phyloP scores from a whole-genome alignment of 495 filamentous ascomycete genomes.

The Hypoxylon subgilvum region DNA sequence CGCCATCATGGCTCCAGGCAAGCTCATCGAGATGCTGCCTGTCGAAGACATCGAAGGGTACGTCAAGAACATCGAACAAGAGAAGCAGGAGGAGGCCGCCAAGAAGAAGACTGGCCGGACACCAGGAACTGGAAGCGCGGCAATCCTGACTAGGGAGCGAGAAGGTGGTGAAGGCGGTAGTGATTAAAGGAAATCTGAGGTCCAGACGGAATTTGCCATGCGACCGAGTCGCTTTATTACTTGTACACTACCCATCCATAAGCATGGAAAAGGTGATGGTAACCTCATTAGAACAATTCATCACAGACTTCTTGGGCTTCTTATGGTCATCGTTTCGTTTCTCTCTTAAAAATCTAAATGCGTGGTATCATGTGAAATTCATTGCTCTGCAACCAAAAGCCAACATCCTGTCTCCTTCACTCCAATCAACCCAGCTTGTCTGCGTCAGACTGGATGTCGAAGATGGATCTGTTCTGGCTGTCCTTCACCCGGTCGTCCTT shows the following conservation, averaged over 20 bases:
- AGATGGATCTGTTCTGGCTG: slow-evolving; percentile 67
- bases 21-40: slow-evolving; percentile 89
- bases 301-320: slow-evolving; percentile 13
- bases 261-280: slow-evolving; percentile 19
- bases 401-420: background rate
- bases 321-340: slow-evolving; percentile 5
- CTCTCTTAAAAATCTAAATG: slow-evolving; percentile 29
- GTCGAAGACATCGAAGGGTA: slow-evolving; percentile 94
- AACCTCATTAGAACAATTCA: background rate
- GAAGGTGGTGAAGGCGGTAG: slow-evolving; percentile 59
- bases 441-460: slow-evolving; percentile 72
- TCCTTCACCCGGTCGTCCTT: slow-evolving; percentile 84
- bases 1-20: slow-evolving; percentile 95
- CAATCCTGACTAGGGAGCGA: slow-evolving; percentile 74
- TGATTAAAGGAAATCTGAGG: slow-evolving; percentile 26
- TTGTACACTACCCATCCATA: slow-evolving; percentile 25
- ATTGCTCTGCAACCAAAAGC: slow-evolving; percentile 33
- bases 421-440: slow-evolving; percentile 72
- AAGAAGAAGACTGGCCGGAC: slow-evolving; percentile 90
- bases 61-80: slow-evolving; percentile 97
- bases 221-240: background rate
- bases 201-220: slow-evolving; percentile 1
- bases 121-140: slow-evolving; percentile 75
- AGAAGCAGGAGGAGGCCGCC: slow-evolving; percentile 97
- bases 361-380: slow-evolving; percentile 45